Percentiles rank a stretch among this genome's conserved stretches.
phyloP scores from a whole-genome alignment of 2,329 filamentous ascomycete genomes.

The Endothia cerciana region DNA sequence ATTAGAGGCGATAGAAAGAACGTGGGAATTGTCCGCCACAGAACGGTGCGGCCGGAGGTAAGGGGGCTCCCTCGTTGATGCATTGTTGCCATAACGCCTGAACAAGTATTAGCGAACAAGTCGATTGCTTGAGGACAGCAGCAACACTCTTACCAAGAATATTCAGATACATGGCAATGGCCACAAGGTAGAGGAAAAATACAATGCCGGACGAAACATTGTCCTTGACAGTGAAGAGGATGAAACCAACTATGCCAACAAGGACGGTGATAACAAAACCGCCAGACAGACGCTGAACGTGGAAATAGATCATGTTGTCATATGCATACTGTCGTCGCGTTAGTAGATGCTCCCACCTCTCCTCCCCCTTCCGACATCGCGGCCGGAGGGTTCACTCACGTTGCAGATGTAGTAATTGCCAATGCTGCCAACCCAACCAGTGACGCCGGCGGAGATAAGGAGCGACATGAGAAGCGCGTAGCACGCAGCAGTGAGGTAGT shows the following conservation, averaged over 20 bases:
- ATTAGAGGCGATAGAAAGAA: conserved; percentile 61
- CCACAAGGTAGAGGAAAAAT: conserved; percentile 63
- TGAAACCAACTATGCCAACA: conserved; percentile 50
- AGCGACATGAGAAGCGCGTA: conserved; percentile 62
- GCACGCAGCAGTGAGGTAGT: conserved; percentile 56
- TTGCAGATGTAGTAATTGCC: conserved; percentile 62
- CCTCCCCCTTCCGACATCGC: not conserved
- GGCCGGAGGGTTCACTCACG: conserved; percentile 27
- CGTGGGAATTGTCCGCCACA: conserved; percentile 59
- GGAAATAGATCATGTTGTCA: conserved; percentile 47
- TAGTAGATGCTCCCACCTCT: no score
- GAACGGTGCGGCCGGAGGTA: conserved; percentile 59
- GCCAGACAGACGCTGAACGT: conserved; percentile 49
- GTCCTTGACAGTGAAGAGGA: conserved; percentile 51
- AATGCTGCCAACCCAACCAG: conserved; percentile 65
- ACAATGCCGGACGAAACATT: conserved; percentile 52
- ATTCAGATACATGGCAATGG: conserved; percentile 62
- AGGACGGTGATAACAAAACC: conserved; percentile 47
- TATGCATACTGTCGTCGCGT: conserved; percentile 38
- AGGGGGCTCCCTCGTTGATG: conserved; percentile 59
- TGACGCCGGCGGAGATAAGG: conserved; percentile 62
- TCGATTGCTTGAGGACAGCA: conserved; percentile 35
- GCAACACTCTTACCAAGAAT: conserved; percentile 51
- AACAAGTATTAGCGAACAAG: conserved; percentile 6
- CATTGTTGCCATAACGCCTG: conserved; percentile 49